Percentiles rank a stretch among this genome's conserved stretches.
These are phyloP conservation scores for Puccinia triticina DNA, from an alignment of 1,284 basidiomycete species.

Conservation along the genomic window DNA sequence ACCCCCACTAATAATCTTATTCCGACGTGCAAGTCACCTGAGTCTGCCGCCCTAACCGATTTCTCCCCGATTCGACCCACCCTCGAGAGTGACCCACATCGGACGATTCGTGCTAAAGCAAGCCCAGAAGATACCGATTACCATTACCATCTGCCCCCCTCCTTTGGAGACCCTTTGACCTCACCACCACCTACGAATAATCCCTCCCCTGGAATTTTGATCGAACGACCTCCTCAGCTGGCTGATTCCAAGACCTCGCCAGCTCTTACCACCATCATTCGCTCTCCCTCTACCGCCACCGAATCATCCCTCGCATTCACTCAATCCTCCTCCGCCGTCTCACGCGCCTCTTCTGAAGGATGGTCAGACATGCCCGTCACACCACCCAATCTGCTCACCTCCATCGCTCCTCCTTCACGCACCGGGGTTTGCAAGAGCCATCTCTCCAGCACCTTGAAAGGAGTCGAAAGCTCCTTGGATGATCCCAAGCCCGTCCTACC, in stretches of 20 bases:
- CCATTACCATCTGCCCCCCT: not conserved
- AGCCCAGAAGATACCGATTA: constrained; percentile 1
- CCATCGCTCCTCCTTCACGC: not conserved
- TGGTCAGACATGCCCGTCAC: constrained; percentile 51
- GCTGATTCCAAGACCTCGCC: constrained; percentile 20
- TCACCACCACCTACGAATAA: constrained; percentile 25
- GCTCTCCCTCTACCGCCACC: constrained; percentile 45
- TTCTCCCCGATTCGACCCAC: constrained; percentile 1
- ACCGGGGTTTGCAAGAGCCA: constrained; percentile 18
- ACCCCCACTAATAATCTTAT: not conserved
- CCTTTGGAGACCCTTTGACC: constrained; percentile 10
- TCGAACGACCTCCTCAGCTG: constrained; percentile 20
- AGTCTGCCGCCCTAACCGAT: constrained; percentile 10
- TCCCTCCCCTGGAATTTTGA: constrained; percentile 16
- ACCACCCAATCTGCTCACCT: constrained; percentile 42
- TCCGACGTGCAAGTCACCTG: not conserved
- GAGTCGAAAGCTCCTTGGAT: constrained; percentile 13
- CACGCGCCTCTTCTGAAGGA: constrained; percentile 50
- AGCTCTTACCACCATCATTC: constrained; percentile 19
- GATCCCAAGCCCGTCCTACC: not conserved
- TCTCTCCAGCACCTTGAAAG: constrained; percentile 12
- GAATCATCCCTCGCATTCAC: constrained; percentile 46
- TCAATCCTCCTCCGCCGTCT: constrained; percentile 46
- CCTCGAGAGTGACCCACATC: constrained; percentile 39
- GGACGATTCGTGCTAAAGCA: constrained; percentile 42